These are phyloP conservation scores for Trichophyton rubrum DNA, from an alignment of 2,329 filamentous ascomycete species.

Conservation along the genomic window DNA sequence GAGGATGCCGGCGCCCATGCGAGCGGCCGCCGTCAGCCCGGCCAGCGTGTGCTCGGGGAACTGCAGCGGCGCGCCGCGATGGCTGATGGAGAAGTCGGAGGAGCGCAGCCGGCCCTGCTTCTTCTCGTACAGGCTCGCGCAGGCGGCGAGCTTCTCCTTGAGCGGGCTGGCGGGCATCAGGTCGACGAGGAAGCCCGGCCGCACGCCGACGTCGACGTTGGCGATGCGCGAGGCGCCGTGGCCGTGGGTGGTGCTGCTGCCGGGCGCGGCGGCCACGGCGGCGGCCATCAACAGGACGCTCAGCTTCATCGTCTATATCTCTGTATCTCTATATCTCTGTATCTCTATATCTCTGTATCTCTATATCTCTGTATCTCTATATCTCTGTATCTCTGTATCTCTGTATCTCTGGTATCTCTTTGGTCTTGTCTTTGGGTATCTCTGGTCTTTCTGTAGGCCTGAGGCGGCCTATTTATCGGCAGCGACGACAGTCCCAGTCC, in stretches of 20 bases:
- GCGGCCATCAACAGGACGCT: background rate
- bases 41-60: conserved; percentile 53
- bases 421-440: no score
- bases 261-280: background rate
- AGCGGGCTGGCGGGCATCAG: conserved; percentile 49
- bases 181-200: conserved; percentile 52
- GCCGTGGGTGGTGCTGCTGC: background rate
- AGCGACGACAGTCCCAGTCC: no score
- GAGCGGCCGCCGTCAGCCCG: conserved; percentile 48
- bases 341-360: background rate
- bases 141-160: conserved; percentile 48
- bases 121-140: conserved; percentile 19
- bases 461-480: no score
- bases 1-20: conserved; percentile 54
- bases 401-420: no score
- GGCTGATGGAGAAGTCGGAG: conserved; percentile 47
- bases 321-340: background rate
- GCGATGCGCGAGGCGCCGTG: background rate
- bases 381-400: no score
- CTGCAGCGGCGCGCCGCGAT: conserved; percentile 50
- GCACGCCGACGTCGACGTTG: conserved; percentile 47
- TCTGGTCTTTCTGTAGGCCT: no score
- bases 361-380: background rate
- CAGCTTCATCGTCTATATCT: background rate
- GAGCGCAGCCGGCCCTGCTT: conserved; percentile 42